phyloP scores from a whole-genome alignment of 805 yeast species.

The Schwanniomyces vanrijiae region DNA sequence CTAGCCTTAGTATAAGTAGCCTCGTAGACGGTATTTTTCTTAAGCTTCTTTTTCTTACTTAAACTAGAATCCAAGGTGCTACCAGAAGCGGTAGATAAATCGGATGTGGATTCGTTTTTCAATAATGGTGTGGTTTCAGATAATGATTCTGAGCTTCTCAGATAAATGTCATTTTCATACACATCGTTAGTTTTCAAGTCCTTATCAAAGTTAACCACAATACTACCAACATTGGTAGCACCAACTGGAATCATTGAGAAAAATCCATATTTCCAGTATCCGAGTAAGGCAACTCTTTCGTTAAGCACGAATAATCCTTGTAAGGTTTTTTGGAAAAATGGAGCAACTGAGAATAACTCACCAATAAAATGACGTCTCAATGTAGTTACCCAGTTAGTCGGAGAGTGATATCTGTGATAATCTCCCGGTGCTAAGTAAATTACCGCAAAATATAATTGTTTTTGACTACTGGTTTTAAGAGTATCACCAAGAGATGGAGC shows the following conservation, averaged over 20 bases:
- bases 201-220: constrained; percentile 86
- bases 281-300: constrained; percentile 92
- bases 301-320: constrained; percentile 86
- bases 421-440: constrained; percentile 98
- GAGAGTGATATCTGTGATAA: constrained; percentile 95
- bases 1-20: constrained; percentile 88
- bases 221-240: constrained; percentile 97
- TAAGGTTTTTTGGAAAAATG: constrained; percentile 87
- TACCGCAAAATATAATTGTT: constrained; percentile 79
- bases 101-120: constrained; percentile 9
- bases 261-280: constrained; percentile 96
- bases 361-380: constrained; percentile 94
- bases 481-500: constrained; percentile 32
- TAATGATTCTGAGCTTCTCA: constrained; percentile 15
- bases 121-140: constrained; percentile 35
- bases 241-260: constrained; percentile 99
- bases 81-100: constrained; percentile 11
- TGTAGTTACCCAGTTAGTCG: constrained; percentile 93
- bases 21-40: constrained; percentile 85
- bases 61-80: constrained; percentile 7
- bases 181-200: constrained; percentile 81
- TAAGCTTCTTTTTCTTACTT: constrained; percentile 39
- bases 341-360: constrained; percentile 93
- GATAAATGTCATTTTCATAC: constrained; percentile 50
- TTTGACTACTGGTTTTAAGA: constrained; percentile 37